Evolutionary conservation across 2,329 filamentous ascomycete genomes (phyloP).

Genomic region (Penicillium sp.): DNA sequence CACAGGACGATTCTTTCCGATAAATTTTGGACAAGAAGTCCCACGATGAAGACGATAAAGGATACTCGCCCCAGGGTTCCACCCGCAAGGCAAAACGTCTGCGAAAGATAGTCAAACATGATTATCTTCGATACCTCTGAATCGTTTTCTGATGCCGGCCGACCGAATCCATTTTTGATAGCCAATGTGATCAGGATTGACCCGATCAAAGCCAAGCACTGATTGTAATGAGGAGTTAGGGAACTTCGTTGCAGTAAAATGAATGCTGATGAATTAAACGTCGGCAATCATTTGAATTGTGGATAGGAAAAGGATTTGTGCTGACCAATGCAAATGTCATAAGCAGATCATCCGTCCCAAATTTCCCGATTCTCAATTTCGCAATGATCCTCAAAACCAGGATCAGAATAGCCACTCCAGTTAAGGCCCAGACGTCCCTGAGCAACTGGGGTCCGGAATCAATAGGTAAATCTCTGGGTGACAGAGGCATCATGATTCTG

Average conservation of each 20-base stretch:
- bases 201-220: constrained; percentile 26
- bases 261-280: not conserved
- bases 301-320: not conserved
- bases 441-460: constrained; percentile 22
- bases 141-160: constrained; percentile 11
- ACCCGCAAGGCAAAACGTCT: constrained; percentile 28
- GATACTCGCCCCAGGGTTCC: constrained; percentile 27
- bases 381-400: constrained; percentile 24
- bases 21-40: constrained; percentile 22
- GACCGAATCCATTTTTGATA: constrained; percentile 26
- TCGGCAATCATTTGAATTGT: not conserved
- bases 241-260: not conserved
- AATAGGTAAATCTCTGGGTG: not conserved
- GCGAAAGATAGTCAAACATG: constrained; percentile 30
- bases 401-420: constrained; percentile 19
- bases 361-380: constrained; percentile 26
- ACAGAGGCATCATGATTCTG: constrained; percentile 15
- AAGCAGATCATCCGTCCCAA: constrained; percentile 28
- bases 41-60: constrained; percentile 30
- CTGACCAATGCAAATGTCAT: constrained; percentile 30
- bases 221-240: constrained; percentile 7
- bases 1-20: constrained; percentile 23
- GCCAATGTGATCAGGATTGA: constrained; percentile 27
- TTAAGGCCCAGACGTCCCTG: constrained; percentile 27
- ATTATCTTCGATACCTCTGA: constrained; percentile 18